Percentiles rank a stretch among this genome's conserved stretches.
Conservation (phyloP, 176 grass and related monocot species). For the Musa acuminata region DNA sequence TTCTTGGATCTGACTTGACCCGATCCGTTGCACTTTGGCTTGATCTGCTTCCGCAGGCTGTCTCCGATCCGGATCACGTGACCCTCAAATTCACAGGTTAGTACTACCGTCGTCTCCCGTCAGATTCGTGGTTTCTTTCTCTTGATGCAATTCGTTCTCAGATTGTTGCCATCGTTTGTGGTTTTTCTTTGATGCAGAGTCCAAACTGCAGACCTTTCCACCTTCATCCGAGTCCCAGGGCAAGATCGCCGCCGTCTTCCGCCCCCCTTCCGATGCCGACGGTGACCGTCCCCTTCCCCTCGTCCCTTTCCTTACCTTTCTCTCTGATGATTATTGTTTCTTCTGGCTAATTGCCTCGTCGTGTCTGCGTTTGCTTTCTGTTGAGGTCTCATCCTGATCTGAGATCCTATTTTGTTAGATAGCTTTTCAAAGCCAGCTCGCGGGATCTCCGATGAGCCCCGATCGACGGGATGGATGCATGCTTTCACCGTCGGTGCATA, state of each 20-base stretch:
- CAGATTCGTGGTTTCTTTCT: neutral
- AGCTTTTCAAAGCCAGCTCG: slow-evolving; percentile 53
- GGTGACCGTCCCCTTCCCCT: slow-evolving; percentile 47
- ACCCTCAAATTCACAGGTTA: slow-evolving; percentile 61
- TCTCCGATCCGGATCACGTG: slow-evolving; percentile 51
- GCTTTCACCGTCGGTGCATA: slow-evolving; percentile 77
- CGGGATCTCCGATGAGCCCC: slow-evolving; percentile 43
- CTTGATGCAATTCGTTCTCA: neutral
- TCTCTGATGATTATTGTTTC: neutral
- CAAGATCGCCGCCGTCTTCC: slow-evolving; percentile 85
- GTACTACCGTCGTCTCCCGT: neutral
- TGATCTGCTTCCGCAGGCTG: slow-evolving; percentile 32
- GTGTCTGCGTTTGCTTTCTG: neutral
- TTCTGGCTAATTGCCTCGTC: neutral
- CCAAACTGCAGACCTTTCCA: slow-evolving; percentile 89
- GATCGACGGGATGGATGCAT: slow-evolving; percentile 68
- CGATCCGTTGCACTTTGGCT: neutral
- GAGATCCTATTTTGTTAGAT: slow-evolving; percentile 27
- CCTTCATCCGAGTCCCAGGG: slow-evolving; percentile 57
- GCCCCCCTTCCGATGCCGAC: slow-evolving; percentile 82
- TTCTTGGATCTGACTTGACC: neutral
- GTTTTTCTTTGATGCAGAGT: slow-evolving; percentile 33
- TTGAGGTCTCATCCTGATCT: slow-evolving; percentile 23
- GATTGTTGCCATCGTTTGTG: neutral
- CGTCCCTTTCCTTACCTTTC: neutral